Percentiles rank a stretch among this genome's conserved stretches.
phyloP scores from a whole-genome alignment of 1,139 yeast species.

The Kurtzmaniella natalensis region DNA sequence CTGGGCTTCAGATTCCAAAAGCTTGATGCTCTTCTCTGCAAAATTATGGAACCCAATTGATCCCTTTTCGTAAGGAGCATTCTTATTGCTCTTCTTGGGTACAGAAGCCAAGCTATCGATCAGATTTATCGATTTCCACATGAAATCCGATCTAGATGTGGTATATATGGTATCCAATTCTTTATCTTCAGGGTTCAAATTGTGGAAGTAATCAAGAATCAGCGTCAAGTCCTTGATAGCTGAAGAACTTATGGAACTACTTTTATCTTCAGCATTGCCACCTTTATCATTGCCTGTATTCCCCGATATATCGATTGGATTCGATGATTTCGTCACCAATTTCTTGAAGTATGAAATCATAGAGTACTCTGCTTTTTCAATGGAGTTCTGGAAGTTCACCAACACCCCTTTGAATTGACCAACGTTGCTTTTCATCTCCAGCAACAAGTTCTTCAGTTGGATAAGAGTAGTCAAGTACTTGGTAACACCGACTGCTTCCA shows the following conservation, averaged over 20 bases:
- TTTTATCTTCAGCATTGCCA: neutral
- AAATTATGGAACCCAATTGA: constrained; percentile 56
- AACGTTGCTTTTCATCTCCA: constrained; percentile 35
- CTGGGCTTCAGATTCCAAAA: constrained; percentile 45
- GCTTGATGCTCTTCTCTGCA: constrained; percentile 47
- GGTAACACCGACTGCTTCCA: constrained; percentile 35
- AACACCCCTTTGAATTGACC: constrained; percentile 48
- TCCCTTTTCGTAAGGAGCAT: constrained; percentile 56
- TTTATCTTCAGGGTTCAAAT: constrained; percentile 23
- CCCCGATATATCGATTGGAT: constrained; percentile 8
- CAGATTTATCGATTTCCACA: constrained; percentile 39
- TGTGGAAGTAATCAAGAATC: constrained; percentile 45
- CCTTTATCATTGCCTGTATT: neutral
- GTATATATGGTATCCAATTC: constrained; percentile 37
- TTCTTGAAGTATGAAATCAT: constrained; percentile 31
- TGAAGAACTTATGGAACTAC: neutral
- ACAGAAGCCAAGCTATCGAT: constrained; percentile 33
- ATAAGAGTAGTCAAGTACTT: constrained; percentile 36
- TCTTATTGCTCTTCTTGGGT: constrained; percentile 29
- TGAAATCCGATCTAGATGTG: constrained; percentile 42
- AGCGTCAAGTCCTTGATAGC: constrained; percentile 8
- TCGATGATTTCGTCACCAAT: constrained; percentile 10
- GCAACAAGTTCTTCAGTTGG: constrained; percentile 28
- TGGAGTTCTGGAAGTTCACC: constrained; percentile 40
- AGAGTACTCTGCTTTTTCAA: constrained; percentile 43